Percentiles rank a stretch among this genome's conserved stretches.
These are phyloP conservation scores for Adansonia madagascariensis DNA, from an alignment of 441 rosid species.

Conservation along the genomic window DNA sequence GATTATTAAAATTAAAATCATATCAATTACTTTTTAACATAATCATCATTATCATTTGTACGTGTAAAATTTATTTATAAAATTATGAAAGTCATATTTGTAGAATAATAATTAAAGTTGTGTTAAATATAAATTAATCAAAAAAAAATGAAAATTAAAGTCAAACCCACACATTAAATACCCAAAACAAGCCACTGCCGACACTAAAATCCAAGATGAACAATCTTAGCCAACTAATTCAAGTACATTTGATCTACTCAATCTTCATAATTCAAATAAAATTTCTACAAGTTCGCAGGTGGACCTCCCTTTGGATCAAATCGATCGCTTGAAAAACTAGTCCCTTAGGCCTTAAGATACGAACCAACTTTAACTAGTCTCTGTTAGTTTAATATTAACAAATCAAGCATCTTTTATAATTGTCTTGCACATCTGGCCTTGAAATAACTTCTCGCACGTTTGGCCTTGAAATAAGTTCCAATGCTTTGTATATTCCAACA, in stretches of 20 bases:
- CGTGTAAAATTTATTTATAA: no score
- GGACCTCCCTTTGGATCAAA: not conserved
- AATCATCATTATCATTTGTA: no score
- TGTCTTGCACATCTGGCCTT: not conserved
- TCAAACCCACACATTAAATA: no score
- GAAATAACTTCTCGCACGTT: not conserved
- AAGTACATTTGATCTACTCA: not conserved
- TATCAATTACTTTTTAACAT: no score
- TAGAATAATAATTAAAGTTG: no score
- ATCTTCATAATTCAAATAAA: not conserved
- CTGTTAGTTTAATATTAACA: not conserved
- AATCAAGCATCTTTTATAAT: not conserved
- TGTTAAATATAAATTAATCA: no score
- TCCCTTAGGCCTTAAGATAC: not conserved
- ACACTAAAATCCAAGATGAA: no score
- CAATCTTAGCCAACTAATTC: no score
- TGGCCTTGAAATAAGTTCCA: not conserved
- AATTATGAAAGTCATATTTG: no score
- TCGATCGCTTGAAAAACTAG: not conserved
- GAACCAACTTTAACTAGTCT: not conserved
- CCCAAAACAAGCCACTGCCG: no score
- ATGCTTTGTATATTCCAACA: not conserved
- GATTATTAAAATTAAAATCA: no score
- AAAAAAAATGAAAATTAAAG: no score
- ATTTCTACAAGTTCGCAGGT: not conserved